Conservation (phyloP, 768 basidiomycete species). For the Tylopilus vinaceipallidus region DNA sequence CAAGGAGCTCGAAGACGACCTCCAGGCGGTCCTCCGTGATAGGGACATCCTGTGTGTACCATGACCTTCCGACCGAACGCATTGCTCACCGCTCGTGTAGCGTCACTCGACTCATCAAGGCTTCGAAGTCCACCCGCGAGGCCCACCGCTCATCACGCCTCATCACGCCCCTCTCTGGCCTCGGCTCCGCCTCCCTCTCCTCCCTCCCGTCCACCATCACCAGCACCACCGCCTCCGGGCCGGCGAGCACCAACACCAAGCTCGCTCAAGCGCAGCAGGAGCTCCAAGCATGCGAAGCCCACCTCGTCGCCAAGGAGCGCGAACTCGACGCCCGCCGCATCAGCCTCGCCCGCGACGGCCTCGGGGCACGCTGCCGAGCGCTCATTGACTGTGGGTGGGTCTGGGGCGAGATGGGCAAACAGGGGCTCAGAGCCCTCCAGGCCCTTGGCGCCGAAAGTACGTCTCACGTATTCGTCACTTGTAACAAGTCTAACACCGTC, state of each 20-base stretch:
- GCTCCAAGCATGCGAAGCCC: constrained; percentile 78
- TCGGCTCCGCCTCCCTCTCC: constrained; percentile 44
- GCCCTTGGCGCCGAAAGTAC: constrained; percentile 1
- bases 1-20: constrained; percentile 70
- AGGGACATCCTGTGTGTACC: constrained; percentile 74
- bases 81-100: constrained; percentile 33
- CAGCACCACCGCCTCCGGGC: constrained; percentile 21
- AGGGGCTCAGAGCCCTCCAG: constrained; percentile 43
- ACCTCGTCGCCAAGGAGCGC: constrained; percentile 66
- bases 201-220: constrained; percentile 37
- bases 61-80: background rate
- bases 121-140: constrained; percentile 55
- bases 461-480: too few relatives aligned
- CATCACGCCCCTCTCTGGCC: constrained; percentile 15
- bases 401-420: constrained; percentile 68
- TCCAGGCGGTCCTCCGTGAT: constrained; percentile 62
- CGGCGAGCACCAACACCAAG: constrained; percentile 38
- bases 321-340: constrained; percentile 54
- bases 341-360: constrained; percentile 59
- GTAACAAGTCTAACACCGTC: too few relatives aligned
- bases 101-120: constrained; percentile 77
- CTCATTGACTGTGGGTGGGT: constrained; percentile 66
- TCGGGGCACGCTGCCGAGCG: constrained; percentile 60
- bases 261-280: constrained; percentile 68
- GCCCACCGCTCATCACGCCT: constrained; percentile 32